Base-by-base conservation (phyloP, 2,329 filamentous ascomycete species). In the Alternaria hordeiaustralica region DNA sequence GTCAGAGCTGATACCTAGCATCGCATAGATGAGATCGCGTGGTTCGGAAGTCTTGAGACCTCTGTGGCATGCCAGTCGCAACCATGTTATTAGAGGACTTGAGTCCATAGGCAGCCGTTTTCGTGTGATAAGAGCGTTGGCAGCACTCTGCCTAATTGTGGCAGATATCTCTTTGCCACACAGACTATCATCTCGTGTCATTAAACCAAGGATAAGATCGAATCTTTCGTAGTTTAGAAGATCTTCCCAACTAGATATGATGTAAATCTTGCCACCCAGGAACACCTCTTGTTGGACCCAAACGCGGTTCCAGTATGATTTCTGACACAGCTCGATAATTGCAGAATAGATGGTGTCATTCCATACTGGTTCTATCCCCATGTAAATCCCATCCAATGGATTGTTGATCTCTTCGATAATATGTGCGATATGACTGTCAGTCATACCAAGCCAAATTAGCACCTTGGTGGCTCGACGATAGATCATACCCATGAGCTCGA, bases 141-240 rank as follows among this genome's bases (percentile, higher is more conserved):
- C 41, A 20, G 41, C 41, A 7, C 18, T 44, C 3, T 7, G 4
- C 9, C 4, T 0, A 4, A 44, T 12, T 0, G 1, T 2, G 0
- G 10, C 0, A 6, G 41, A 44, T 9, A 7, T 6, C 0, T 20
- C 11, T 6, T 11, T 4, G 6, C 2, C 9, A 11, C 2, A 5
- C 3, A 9, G n/a, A 6, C n/a, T 44, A 3, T 3, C 6, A 5
- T 6, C 10, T 20, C 10, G 9, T 20, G 41, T 44, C 2, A 20
- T 44, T 2, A 20, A 2, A 11, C n/a, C 18, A 1, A 44, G 9
- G 0, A 44, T 20, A n/a, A n/a, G n/a, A 26, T 26, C 30, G 30
- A 33, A 33, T 6, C 12, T 33, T 15, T 15, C 2, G 30, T 33
- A 28, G 26, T 2, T 28, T 2, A 28, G 2, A 28, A 12, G 26